Evolutionary conservation across 768 basidiomycete genomes (phyloP).

Genomic region (Leccinum pellstonianum): DNA sequence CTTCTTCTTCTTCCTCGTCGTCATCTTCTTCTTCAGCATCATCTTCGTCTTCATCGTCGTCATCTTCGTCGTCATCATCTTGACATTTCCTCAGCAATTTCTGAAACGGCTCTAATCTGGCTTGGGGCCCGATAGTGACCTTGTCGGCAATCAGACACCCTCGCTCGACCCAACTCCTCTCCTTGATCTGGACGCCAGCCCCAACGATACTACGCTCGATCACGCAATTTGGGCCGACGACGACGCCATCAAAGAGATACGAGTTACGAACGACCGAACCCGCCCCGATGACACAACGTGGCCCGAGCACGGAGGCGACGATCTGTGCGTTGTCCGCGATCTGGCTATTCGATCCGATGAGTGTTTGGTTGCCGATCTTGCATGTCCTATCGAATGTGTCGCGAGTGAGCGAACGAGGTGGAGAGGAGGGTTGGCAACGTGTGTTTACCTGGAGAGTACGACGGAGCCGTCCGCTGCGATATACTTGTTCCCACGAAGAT

Average conservation of each 20-base stretch:
- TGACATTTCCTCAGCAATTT: slow-evolving; percentile 60
- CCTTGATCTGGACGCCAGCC: slow-evolving; percentile 66
- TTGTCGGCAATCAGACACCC: slow-evolving; percentile 84
- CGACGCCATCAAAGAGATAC: slow-evolving; percentile 80
- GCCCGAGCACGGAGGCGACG: slow-evolving; percentile 74
- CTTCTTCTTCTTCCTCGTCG: slow-evolving; percentile 18
- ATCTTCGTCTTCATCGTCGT: slow-evolving; percentile 31
- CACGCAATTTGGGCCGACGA: slow-evolving; percentile 67
- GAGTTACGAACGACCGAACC: slow-evolving; percentile 68
- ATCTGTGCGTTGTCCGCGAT: slow-evolving; percentile 69
- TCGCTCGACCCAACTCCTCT: slow-evolving; percentile 59
- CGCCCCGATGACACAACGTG: slow-evolving; percentile 69
- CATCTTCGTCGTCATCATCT: slow-evolving; percentile 35
- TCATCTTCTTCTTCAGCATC: slow-evolving; percentile 22
- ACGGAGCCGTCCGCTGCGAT: slow-evolving; percentile 78
- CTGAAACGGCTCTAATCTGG: slow-evolving; percentile 64
- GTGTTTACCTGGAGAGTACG: slow-evolving; percentile 71
- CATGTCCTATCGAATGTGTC: slow-evolving; percentile 54
- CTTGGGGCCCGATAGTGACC: slow-evolving; percentile 75
- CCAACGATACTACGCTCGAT: slow-evolving; percentile 83
- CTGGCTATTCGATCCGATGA: slow-evolving; percentile 78
- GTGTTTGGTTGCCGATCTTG: slow-evolving; percentile 74
- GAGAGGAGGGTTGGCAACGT: not conserved
- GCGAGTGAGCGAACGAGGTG: not conserved
- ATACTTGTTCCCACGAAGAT: slow-evolving; percentile 86